Evolutionary conservation across 305 asterid species (phyloP).

Genomic region (Fraxinus angustifolia): DNA sequence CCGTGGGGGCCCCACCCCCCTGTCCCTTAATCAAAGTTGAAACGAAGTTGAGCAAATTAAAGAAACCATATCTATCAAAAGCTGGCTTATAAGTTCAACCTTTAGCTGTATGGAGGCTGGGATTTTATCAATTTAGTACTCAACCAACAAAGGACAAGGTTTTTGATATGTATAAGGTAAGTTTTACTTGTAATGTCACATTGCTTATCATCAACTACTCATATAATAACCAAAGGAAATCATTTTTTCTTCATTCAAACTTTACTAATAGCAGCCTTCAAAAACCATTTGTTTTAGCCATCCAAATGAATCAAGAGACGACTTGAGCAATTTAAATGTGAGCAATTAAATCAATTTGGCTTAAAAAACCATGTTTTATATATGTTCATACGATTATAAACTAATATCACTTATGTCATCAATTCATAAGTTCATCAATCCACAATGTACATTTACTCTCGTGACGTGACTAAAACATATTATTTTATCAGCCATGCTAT

Average conservation of each 20-base stretch:
- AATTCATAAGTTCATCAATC: not conserved
- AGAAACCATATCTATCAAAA: not conserved
- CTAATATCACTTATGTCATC: not conserved
- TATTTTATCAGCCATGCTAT: not conserved
- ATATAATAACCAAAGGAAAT: not conserved
- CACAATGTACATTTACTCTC: not conserved
- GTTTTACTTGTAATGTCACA: not conserved
- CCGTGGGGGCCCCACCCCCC: not conserved
- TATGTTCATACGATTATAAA: not conserved
- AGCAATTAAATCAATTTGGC: not conserved
- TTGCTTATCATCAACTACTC: not conserved
- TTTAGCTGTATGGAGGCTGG: not conserved
- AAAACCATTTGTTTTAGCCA: not conserved
- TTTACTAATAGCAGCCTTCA: not conserved
- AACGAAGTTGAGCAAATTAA: not conserved
- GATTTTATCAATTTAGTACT: not conserved
- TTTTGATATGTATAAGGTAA: not conserved
- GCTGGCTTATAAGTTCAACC: not conserved
- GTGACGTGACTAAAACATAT: not conserved
- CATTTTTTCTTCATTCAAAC: not conserved
- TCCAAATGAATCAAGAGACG: not conserved
- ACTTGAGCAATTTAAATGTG: not conserved
- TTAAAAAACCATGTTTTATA: not conserved
- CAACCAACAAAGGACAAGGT: not conserved
- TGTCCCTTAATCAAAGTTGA: not conserved